Base-by-base conservation (phyloP, 164 flowering plant species). In the Sedum album region DNA sequence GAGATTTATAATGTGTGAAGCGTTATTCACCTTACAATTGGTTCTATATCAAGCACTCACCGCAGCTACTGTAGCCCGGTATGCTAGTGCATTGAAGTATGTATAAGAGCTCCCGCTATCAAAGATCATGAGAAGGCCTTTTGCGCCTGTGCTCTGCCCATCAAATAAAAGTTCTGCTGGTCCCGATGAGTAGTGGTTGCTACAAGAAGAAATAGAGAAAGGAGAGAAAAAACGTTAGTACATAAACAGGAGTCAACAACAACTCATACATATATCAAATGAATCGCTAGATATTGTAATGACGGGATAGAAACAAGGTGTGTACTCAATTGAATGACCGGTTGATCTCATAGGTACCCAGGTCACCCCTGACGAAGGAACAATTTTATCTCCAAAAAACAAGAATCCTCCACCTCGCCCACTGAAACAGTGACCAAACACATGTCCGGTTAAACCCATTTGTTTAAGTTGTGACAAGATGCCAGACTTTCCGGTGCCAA, bases 81-180 rank as follows among this genome's bases (percentile, higher is more conserved):
- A 84, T 57, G 79, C 82, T 53, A 75, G 46, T 36, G 80, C 66
- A 70, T 66, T 78, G 67, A 88, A 79, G 69, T 88, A 88, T 42
- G 83, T 80, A 72, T 82, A 88, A 9, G 93, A 82, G 75, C 93
- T 88, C 36, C 93, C 93, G 67, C 86, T 84, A 71, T 88, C 93
- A 71, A 88, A 83, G 31, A 84, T 63, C 36, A 83, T 25, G 1
- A 69, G 25, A 20, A 84, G 83, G 53, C 77, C 82, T 71, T 82
- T 81, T 2, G 78, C 44, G 6, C 85, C 82, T 15, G 76, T 75
- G 46, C 78, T 57, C 66, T 77, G 75, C 18, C 81, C 80, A 53
- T 65, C 78, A 62, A 72, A 79, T 6, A 72, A 63, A 53, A 88
- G 76, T 38, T 86, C 86, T 14, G 86, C 87, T 11, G 84, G 80